Evolutionary conservation across 169 alveolate genomes (phyloP).

Genomic region (Perkinsus olseni): DNA sequence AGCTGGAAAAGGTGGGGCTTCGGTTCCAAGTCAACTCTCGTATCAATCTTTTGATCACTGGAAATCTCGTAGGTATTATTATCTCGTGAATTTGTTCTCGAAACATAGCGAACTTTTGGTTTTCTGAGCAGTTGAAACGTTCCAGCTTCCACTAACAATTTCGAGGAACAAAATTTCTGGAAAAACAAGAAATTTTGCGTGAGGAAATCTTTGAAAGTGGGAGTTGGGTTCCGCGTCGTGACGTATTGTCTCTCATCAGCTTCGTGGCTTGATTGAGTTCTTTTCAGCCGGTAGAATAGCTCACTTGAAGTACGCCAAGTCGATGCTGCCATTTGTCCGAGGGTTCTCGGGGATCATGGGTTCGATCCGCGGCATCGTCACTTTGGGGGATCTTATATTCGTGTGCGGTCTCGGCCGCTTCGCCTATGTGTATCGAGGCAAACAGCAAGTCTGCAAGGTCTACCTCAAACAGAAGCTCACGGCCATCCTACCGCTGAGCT

Average conservation of each 20-base stretch:
- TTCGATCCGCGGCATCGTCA: neutral
- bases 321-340: neutral
- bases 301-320: neutral
- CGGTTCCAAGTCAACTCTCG: no score
- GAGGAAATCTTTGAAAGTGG: no score
- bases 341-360: neutral
- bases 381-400: neutral
- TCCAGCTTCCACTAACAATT: no score
- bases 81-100: no score
- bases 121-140: no score
- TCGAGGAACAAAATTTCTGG: no score
- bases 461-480: neutral
- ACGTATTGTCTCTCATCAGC: no score
- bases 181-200: no score
- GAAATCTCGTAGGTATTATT: no score
- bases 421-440: neutral
- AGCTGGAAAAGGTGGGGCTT: neutral
- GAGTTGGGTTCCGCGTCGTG: no score
- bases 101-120: no score
- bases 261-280: neutral
- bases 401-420: neutral
- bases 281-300: neutral
- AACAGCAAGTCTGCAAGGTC: neutral
- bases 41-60: no score
- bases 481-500: neutral